Conservation (phyloP, 2,329 filamentous ascomycete species). For the Daldinia sp. region DNA sequence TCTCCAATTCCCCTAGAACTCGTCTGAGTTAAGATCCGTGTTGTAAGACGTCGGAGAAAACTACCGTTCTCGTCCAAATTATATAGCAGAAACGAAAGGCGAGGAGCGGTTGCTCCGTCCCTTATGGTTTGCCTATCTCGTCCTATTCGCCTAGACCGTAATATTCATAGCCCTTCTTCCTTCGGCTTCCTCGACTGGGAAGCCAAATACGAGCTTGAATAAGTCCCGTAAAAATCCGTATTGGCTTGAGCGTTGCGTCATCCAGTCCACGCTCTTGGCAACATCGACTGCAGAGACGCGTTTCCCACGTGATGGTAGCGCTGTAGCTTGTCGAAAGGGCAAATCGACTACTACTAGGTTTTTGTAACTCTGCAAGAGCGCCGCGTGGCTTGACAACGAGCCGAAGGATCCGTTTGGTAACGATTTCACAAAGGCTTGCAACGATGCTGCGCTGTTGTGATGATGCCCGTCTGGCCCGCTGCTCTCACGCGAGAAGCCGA, state of each 20-base stretch:
- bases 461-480: slow-evolving; percentile 52
- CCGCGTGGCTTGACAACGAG: slow-evolving; percentile 71
- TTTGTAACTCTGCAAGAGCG: slow-evolving; percentile 80
- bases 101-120: not conserved
- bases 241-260: slow-evolving; percentile 73
- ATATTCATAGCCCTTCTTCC: slow-evolving; percentile 71
- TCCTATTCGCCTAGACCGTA: slow-evolving; percentile 52
- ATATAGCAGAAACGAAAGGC: not conserved
- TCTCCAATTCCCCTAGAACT: not conserved
- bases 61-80: not conserved
- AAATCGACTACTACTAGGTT: slow-evolving; percentile 79
- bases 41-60: not conserved
- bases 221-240: slow-evolving; percentile 84
- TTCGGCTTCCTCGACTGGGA: slow-evolving; percentile 80
- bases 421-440: slow-evolving; percentile 79
- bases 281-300: slow-evolving; percentile 76
- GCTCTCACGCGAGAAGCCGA: slow-evolving; percentile 74
- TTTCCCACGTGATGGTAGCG: slow-evolving; percentile 65
- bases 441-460: slow-evolving; percentile 57
- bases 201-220: slow-evolving; percentile 85
- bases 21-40: not conserved
- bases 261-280: slow-evolving; percentile 79
- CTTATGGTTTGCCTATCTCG: not conserved
- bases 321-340: slow-evolving; percentile 64
- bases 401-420: slow-evolving; percentile 83